Conservation (phyloP, 371 early-diverging fungal genomes). For the Mucor racemosus region DNA sequence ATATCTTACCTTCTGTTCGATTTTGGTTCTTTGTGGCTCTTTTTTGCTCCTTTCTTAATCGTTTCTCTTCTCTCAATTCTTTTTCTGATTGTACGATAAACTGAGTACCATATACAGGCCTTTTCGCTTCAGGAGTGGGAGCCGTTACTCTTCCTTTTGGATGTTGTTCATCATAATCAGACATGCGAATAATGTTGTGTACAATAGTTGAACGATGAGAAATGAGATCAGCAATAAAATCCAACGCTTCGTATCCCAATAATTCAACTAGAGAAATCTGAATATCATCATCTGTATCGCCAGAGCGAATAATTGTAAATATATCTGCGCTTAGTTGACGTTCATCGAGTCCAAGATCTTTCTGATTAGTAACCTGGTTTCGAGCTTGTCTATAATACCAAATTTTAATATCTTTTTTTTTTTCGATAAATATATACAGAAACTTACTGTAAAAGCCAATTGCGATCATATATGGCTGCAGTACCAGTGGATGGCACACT, state of each 20-base stretch:
- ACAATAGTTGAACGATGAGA: conserved; percentile 54
- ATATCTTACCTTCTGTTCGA: conserved; percentile 19
- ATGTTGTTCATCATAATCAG: conserved; percentile 32
- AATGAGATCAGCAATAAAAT: conserved; percentile 64
- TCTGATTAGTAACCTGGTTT: conserved; percentile 20
- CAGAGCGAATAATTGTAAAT: conserved; percentile 61
- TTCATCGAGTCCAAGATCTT: conserved; percentile 26
- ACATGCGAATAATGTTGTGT: conserved; percentile 55
- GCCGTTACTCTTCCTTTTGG: conserved; percentile 12
- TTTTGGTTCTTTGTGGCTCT: conserved; percentile 49
- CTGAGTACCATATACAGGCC: conserved; percentile 65
- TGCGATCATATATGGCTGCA: conserved; percentile 42
- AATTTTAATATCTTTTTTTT: neutral
- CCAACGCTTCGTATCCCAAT: conserved; percentile 78
- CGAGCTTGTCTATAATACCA: conserved; percentile 38
- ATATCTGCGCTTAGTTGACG: conserved; percentile 58
- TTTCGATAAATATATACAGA: neutral
- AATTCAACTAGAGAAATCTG: conserved; percentile 73
- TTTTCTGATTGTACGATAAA: conserved; percentile 75
- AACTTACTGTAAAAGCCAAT: conserved; percentile 54
- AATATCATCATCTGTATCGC: conserved; percentile 62
- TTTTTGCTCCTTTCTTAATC: conserved; percentile 71
- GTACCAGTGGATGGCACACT: neutral
- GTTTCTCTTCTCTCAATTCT: conserved; percentile 68
- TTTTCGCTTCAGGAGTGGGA: conserved; percentile 22